Conservation (phyloP, 305 asterid species). For the Fraxinus nigra region DNA sequence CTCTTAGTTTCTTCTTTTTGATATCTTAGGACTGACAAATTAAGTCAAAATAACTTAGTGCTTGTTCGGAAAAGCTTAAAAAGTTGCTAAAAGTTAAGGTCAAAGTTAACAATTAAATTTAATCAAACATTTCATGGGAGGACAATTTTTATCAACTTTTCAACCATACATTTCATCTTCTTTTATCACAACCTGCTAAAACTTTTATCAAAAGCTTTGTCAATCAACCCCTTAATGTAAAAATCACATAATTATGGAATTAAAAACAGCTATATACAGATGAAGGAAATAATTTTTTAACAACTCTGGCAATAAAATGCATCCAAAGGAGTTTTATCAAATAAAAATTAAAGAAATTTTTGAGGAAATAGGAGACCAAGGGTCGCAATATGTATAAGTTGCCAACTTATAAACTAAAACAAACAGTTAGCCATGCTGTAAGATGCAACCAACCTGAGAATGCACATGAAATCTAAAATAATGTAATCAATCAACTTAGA, state of each 20-base stretch:
- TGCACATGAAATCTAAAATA: not conserved
- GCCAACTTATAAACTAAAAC: not conserved
- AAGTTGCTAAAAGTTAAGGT: not conserved
- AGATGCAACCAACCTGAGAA: slow-evolving; percentile 11
- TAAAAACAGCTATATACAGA: not conserved
- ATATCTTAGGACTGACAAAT: slow-evolving; percentile 54
- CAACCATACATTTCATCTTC: not conserved
- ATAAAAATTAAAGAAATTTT: not conserved
- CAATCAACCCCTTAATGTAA: not conserved
- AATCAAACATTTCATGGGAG: not conserved
- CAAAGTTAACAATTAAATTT: not conserved
- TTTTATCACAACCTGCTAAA: not conserved
- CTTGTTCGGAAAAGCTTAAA: not conserved
- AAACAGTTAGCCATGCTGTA: not conserved
- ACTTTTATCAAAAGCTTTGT: not conserved
- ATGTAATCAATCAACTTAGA: slow-evolving; percentile 2
- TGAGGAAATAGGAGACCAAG: not conserved
- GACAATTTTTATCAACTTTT: not conserved
- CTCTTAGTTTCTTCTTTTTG: slow-evolving; percentile 47
- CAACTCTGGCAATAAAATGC: not conserved
- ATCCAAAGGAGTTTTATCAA: not conserved
- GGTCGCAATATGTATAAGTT: not conserved
- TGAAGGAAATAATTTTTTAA: not conserved
- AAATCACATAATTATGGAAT: slow-evolving; percentile 3
- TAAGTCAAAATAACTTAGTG: slow-evolving; percentile 7